Evolutionary conservation across 2,329 filamentous ascomycete genomes (phyloP).

Genomic region (Corinectria fuckeliana): DNA sequence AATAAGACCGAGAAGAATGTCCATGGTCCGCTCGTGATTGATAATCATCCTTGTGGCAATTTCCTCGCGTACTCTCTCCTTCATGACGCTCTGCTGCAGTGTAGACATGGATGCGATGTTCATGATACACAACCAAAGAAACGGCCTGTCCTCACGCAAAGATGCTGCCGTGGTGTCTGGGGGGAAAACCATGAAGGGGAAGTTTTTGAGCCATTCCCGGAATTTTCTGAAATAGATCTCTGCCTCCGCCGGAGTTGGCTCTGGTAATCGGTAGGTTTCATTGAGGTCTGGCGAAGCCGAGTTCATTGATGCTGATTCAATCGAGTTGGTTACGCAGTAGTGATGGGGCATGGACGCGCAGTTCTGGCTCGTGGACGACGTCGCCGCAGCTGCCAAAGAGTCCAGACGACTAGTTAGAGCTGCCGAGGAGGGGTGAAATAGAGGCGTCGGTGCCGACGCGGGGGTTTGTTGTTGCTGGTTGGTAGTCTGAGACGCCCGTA

Average conservation of each 20-base stretch:
- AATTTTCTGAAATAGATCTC: slow-evolving; percentile 51
- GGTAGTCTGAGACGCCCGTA: slow-evolving; percentile 43
- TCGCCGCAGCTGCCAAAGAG: slow-evolving; percentile 46
- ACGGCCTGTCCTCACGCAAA: slow-evolving; percentile 52
- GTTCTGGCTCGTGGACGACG: slow-evolving; percentile 38
- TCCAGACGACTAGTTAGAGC: slow-evolving; percentile 43
- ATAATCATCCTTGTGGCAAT: slow-evolving; percentile 55
- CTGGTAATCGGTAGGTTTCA: slow-evolving; percentile 31
- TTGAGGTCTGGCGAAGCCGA: slow-evolving; percentile 19
- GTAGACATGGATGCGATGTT: slow-evolving; percentile 52
- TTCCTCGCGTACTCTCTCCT: slow-evolving; percentile 50
- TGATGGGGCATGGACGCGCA: slow-evolving; percentile 8
- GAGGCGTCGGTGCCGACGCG: slow-evolving; percentile 5
- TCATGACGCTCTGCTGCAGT: slow-evolving; percentile 47
- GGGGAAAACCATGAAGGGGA: slow-evolving; percentile 54
- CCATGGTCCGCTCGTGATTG: slow-evolving; percentile 56
- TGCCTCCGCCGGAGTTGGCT: slow-evolving; percentile 46
- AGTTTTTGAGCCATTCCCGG: slow-evolving; percentile 48
- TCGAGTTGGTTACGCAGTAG: slow-evolving; percentile 14
- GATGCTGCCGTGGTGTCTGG: slow-evolving; percentile 44
- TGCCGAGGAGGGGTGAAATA: slow-evolving; percentile 20
- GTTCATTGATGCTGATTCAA: slow-evolving; percentile 5
- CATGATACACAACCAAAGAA: slow-evolving; percentile 58
- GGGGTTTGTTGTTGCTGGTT: slow-evolving; percentile 16
- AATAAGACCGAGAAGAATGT: slow-evolving; percentile 59